Evolutionary conservation across 2,329 filamentous ascomycete species (phyloP).

Genomic region (Orbilia javanica): DNA sequence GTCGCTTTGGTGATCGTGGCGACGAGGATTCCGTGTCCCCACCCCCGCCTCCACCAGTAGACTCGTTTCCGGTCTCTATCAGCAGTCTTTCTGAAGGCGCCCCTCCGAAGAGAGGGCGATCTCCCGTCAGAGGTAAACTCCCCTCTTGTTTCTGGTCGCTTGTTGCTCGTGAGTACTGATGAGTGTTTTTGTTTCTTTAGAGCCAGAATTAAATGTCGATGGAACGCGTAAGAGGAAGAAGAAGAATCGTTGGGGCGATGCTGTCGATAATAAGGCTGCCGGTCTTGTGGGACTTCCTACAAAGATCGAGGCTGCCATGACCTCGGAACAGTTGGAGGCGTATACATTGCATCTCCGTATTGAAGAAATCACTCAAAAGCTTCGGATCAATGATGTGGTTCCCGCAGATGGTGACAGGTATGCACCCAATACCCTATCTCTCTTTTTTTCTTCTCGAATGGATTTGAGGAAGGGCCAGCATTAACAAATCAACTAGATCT

Average conservation of each 20-base stretch:
- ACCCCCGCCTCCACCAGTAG: slow-evolving; percentile 62
- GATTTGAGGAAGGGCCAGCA: too few relatives aligned
- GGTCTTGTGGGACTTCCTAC: slow-evolving; percentile 97
- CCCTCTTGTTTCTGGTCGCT: slow-evolving; percentile 58
- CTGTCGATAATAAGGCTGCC: slow-evolving; percentile 97
- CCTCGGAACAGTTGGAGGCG: slow-evolving; percentile 95
- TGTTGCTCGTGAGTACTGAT: neutral
- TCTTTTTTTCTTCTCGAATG: slow-evolving; percentile 33
- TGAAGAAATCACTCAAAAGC: slow-evolving; percentile 99
- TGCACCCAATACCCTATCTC: too few relatives aligned
- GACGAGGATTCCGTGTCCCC: slow-evolving; percentile 66
- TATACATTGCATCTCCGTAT: slow-evolving; percentile 97
- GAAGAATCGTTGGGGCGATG: slow-evolving; percentile 98
- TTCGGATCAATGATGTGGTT: slow-evolving; percentile 98
- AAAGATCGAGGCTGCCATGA: slow-evolving; percentile 97
- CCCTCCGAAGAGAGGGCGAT: slow-evolving; percentile 86
- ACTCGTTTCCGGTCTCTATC: slow-evolving; percentile 50
- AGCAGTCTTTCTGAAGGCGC: slow-evolving; percentile 64
- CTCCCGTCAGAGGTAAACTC: slow-evolving; percentile 80
- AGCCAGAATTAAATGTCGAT: slow-evolving; percentile 71
- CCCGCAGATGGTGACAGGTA: slow-evolving; percentile 96
- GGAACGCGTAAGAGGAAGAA: slow-evolving; percentile 93
- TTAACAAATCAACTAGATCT: too few relatives aligned
- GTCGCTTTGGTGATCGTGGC: slow-evolving; percentile 75
- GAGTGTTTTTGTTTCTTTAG: slow-evolving; percentile 58